Evolutionary conservation across 2,329 filamentous ascomycete species (phyloP).

Genomic region (Fusarium dlaminii): DNA sequence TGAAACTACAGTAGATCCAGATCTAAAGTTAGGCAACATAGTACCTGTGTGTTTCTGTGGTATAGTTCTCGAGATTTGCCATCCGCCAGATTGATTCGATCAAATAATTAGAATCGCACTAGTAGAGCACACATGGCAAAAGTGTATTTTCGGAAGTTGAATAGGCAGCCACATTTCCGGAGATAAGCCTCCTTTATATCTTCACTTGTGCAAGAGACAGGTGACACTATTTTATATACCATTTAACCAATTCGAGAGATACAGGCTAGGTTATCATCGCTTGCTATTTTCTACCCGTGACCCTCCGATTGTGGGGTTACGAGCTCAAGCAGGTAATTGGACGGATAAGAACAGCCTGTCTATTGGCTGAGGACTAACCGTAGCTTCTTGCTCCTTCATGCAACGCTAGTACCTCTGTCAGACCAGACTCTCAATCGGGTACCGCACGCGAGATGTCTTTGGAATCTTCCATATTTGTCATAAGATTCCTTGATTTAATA

Average conservation of each 20-base stretch:
- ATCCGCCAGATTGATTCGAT: too few relatives aligned
- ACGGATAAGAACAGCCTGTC: background rate
- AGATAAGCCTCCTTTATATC: background rate
- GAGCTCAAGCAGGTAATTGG: background rate
- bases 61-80: too few relatives aligned
- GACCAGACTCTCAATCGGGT: background rate
- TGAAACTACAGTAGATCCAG: background rate
- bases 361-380: background rate
- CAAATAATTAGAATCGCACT: too few relatives aligned
- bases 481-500: background rate
- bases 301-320: background rate
- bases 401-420: background rate
- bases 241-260: fast-evolving
- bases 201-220: fast-evolving
- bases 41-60: too few relatives aligned
- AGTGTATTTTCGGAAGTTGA: background rate
- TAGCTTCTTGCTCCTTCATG: background rate
- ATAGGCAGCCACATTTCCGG: fast-evolving
- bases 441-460: background rate
- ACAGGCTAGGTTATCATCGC: background rate
- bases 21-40: too few relatives aligned
- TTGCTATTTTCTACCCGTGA: background rate
- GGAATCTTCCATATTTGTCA: background rate
- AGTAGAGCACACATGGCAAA: background rate
- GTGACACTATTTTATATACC: too few relatives aligned